Evolutionary conservation across 257 asterid species (phyloP), one percentile per base, ranked within the genome.

Genomic region (Parsonsia alboflavescens): DNA sequence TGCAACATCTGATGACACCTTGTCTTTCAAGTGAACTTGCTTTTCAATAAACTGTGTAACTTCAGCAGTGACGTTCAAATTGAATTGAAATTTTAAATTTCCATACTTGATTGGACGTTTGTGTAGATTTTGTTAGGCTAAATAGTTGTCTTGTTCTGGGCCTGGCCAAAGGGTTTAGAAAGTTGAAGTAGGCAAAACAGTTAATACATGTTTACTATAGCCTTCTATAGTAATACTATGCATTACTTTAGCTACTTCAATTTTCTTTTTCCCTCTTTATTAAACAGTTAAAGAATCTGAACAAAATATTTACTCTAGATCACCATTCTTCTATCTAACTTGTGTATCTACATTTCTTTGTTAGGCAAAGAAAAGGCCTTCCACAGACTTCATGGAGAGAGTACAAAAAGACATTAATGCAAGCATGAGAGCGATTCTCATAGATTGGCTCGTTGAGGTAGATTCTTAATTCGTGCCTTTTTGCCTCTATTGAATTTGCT

Each of bases 361-460:
- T 62, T 73, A 93, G 97, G 88, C 83, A 17, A 94, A 88, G 87
- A 92, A 91, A 70, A 81, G 87, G 50, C 91, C 89, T 19, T 71
- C 82, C 26, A 79, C 72, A 12, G 85, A 80, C 70, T 86, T 80
- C 80, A 84, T 86, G 90, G 86, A 73, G 73, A 84, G 56, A 68
- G 84, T 84, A 28, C 88, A 86, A 79, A 86, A 82, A 36, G 87
- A 86, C 74, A 84, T 86, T 36, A 85, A 81, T 68, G 70, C 86
- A 16, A 81, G 85, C 79, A 85, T 83, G 86, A 87, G 88, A 21
- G 86, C 85, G 13, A 79, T 80, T 36, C 80, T 82, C 39, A 76
- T 87, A n/a, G 89, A 87, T 59, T 92, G 97, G 97, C 97, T 94
- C 44, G 96, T 94, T 73, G 97, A 94, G 97, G 98, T 89, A 75